Conservation (phyloP, 345 rosid species). For the Eucalyptus regnans region DNA sequence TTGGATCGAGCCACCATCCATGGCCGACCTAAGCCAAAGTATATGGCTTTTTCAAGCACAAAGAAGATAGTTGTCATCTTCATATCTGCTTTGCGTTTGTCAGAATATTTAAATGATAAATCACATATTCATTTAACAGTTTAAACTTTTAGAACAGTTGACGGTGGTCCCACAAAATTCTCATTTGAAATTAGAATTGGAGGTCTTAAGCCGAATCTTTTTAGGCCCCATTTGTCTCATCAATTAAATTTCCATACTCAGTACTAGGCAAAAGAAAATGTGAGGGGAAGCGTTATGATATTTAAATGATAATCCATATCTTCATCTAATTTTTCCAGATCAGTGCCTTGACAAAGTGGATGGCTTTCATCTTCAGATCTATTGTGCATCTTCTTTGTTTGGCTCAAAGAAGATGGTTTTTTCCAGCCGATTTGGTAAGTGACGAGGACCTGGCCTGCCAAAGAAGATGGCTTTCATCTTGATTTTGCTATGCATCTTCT, state of each 20-base stretch:
- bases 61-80: background rate
- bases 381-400: background rate
- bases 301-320: background rate
- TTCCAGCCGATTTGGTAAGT: background rate
- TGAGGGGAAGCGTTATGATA: background rate
- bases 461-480: background rate
- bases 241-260: no score
- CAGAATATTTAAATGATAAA: no score
- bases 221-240: no score
- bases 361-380: background rate
- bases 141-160: no score
- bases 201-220: no score
- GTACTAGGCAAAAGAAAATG: no score
- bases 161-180: accelerated
- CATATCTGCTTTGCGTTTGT: accelerated
- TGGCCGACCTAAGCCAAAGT: background rate
- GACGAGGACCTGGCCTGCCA: background rate
- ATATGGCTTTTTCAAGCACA: background rate
- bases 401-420: background rate
- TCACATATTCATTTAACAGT: no score
- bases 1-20: background rate
- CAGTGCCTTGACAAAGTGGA: background rate
- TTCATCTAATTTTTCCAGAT: background rate
- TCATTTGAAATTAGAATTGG: accelerated
- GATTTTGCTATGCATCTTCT: background rate